A percentile compares a stretch with the other conserved stretches of the same genome.
Evolutionary conservation across 2,329 filamentous ascomycete species (phyloP).

Genomic region (Tolypocladium tropicale): DNA sequence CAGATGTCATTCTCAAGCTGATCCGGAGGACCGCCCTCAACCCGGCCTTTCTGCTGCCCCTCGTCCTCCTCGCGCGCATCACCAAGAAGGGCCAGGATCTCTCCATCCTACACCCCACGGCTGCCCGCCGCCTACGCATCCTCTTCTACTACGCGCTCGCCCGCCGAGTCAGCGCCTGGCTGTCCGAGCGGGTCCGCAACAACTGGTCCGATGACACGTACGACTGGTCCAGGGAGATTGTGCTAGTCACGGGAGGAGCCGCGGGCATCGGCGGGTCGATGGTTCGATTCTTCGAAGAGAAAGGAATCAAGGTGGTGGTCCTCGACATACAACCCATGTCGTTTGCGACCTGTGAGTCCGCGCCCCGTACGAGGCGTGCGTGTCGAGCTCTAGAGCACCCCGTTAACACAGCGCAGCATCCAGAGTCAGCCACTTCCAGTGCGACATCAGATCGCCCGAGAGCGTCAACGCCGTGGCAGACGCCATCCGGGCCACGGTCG

Average conservation of each 20-base stretch:
- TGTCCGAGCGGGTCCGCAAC: slow-evolving; percentile 22
- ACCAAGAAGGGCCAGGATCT: slow-evolving; percentile 51
- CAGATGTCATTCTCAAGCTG: slow-evolving; percentile 47
- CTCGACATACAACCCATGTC: slow-evolving; percentile 57
- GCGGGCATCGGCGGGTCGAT: slow-evolving; percentile 62
- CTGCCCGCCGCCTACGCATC: slow-evolving; percentile 35
- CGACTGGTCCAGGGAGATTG: slow-evolving; percentile 59
- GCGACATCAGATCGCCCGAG: slow-evolving; percentile 54
- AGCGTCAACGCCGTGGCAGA: slow-evolving; percentile 41
- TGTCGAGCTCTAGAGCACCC: neutral
- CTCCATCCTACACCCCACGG: slow-evolving; percentile 37
- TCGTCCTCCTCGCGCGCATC: slow-evolving; percentile 52
- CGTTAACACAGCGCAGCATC: slow-evolving; percentile 16
- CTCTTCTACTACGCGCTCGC: slow-evolving; percentile 20
- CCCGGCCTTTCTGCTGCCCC: slow-evolving; percentile 51
- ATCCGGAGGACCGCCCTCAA: slow-evolving; percentile 53
- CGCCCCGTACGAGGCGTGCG: neutral
- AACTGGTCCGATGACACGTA: slow-evolving; percentile 33
- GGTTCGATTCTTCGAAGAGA: slow-evolving; percentile 54
- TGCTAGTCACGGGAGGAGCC: slow-evolving; percentile 65
- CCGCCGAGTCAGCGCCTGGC: slow-evolving; percentile 17
- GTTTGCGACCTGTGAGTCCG: slow-evolving; percentile 35
- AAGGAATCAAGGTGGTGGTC: slow-evolving; percentile 57
- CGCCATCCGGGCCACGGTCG: slow-evolving; percentile 43
- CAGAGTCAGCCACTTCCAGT: slow-evolving; percentile 57